Percentiles rank a stretch among this genome's conserved stretches.
phyloP scores from a whole-genome alignment of 331 rosid species.

The Telfairia occidentalis region DNA sequence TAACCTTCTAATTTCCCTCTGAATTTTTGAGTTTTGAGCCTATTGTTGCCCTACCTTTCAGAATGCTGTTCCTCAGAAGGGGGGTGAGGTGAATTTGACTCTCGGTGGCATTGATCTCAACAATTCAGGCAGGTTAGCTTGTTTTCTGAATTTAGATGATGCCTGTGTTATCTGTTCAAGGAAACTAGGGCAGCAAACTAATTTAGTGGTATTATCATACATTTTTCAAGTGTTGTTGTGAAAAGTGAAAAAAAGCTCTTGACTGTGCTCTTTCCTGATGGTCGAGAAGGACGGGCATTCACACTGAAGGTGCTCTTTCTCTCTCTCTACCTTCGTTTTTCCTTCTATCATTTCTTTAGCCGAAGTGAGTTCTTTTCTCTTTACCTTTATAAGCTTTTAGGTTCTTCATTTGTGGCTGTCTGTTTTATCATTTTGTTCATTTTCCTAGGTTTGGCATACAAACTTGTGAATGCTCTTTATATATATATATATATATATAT shows the following conservation, averaged over 20 bases:
- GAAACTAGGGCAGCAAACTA: slow-evolving; percentile 20
- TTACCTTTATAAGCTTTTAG: background rate
- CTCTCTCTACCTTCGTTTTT: background rate
- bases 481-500: no score
- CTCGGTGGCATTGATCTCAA: slow-evolving; percentile 99
- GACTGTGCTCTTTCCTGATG: slow-evolving; percentile 91
- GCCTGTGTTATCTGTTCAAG: slow-evolving; percentile 7
- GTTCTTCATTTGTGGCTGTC: background rate
- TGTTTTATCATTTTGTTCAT: background rate
- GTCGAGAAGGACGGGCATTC: slow-evolving; percentile 89
- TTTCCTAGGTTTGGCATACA: background rate
- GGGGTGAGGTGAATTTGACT: slow-evolving; percentile 84
- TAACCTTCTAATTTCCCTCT: background rate
- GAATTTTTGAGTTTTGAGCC: background rate
- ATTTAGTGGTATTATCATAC: slow-evolving; percentile 20
- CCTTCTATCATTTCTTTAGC: background rate
- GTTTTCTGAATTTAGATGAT: slow-evolving; percentile 17
- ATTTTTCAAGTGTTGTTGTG: slow-evolving; percentile 69
- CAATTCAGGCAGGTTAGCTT: slow-evolving; percentile 99
- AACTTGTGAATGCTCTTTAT: background rate
- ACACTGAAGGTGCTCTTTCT: slow-evolving; percentile 69
- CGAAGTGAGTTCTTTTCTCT: background rate
- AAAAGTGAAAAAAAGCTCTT: slow-evolving; percentile 90
- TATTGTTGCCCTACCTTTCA: slow-evolving; percentile 24
- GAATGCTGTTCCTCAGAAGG: slow-evolving; percentile 64